Percentiles rank a stretch among this genome's conserved stretches.
Evolutionary conservation across 169 alveolate species (phyloP).

Genomic region (Cryptosporidium viatorum): DNA sequence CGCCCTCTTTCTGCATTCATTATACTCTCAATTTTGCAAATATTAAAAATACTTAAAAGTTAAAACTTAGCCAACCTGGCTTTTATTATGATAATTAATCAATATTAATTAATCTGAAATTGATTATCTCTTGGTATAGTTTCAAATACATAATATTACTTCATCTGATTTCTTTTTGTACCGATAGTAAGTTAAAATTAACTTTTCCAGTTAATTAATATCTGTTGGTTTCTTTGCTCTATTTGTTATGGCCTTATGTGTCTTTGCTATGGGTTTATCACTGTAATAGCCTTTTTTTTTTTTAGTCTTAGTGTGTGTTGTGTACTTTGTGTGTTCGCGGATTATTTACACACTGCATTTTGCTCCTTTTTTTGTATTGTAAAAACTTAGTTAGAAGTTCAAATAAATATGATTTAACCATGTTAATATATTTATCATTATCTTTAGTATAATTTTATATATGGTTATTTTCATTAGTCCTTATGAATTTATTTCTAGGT

Average conservation of each 20-base stretch:
- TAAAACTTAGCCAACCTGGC: not conserved
- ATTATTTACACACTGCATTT: slow-evolving; percentile 5
- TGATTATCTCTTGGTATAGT: not conserved
- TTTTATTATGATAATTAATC: not conserved
- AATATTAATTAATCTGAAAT: not conserved
- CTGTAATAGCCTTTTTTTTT: slow-evolving; percentile 2
- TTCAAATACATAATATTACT: slow-evolving; percentile 4
- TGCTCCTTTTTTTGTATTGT: slow-evolving; percentile 6
- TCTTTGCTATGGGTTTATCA: not conserved
- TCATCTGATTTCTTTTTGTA: not conserved
- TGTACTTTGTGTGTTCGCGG: slow-evolving; percentile 34
- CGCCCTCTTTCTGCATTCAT: not conserved
- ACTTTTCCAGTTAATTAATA: not conserved
- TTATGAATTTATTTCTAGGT: not conserved
- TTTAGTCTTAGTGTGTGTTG: slow-evolving; percentile 3
- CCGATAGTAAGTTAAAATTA: not conserved
- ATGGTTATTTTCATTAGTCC: too few relatives aligned
- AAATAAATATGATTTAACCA: not conserved
- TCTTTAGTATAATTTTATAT: not conserved
- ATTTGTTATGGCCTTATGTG: not conserved
- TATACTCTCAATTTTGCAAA: not conserved
- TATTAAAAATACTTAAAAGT: not conserved
- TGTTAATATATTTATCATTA: too few relatives aligned
- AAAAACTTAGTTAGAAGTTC: not conserved
- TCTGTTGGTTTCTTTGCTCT: not conserved